Conservation (phyloP, 192 early-diverging fungal genomes). For the Dimargaris verticillata region DNA sequence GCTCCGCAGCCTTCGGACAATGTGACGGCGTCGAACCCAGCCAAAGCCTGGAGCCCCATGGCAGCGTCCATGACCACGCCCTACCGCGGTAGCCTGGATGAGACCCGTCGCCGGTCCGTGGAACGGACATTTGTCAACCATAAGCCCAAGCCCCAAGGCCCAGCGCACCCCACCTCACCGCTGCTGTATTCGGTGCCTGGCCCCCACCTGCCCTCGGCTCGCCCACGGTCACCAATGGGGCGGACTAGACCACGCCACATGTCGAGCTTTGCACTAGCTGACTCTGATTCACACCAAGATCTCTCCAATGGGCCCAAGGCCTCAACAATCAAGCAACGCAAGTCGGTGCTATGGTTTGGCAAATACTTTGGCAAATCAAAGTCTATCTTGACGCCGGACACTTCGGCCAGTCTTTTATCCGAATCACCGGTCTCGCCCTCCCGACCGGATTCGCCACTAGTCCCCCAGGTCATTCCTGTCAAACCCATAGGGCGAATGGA, state of each 20-base stretch:
- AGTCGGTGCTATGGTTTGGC: slow-evolving; percentile 6
- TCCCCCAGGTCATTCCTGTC: background rate
- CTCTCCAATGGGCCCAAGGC: background rate
- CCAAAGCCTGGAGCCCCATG: background rate
- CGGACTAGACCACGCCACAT: background rate
- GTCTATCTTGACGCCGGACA: background rate
- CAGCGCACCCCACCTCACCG: background rate
- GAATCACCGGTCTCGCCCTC: too few relatives aligned
- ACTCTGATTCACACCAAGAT: too few relatives aligned
- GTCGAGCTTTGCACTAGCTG: background rate
- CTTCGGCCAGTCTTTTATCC: too few relatives aligned
- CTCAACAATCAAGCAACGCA: background rate
- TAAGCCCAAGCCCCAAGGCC: background rate
- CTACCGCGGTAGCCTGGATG: slow-evolving; percentile 6
- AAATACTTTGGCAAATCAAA: slow-evolving; percentile 7
- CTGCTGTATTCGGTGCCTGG: background rate
- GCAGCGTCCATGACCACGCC: background rate
- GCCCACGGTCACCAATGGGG: background rate
- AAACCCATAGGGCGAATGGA: background rate
- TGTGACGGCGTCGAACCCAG: background rate
- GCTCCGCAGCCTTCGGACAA: background rate
- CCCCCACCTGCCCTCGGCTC: background rate
- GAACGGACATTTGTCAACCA: background rate
- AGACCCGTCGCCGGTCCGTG: slow-evolving; percentile 1
- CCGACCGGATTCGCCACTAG: background rate